Conservation (phyloP, 2,329 filamentous ascomycete genomes). For the Stachybotrys chartarum region DNA sequence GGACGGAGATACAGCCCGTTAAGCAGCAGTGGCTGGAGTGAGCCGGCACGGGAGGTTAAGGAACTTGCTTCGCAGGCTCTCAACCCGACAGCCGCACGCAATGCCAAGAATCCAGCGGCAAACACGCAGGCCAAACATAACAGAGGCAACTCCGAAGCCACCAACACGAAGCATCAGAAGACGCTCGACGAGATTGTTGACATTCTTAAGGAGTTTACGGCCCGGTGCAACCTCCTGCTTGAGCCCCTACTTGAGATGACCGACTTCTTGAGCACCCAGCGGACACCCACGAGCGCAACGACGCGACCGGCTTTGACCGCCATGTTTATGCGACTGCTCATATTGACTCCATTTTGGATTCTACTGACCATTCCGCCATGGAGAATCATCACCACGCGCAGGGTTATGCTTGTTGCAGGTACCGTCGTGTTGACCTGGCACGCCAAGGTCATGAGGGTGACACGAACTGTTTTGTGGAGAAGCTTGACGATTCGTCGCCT, state of each 20-base stretch:
- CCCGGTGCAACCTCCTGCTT: conserved; percentile 83
- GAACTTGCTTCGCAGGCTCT: conserved; percentile 13
- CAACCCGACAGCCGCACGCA: conserved; percentile 10
- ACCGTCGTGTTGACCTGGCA: conserved; percentile 90
- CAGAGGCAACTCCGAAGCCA: conserved; percentile 47
- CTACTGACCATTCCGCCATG: conserved; percentile 74
- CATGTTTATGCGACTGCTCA: conserved; percentile 80
- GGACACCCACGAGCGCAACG: conserved; percentile 83
- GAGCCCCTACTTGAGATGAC: conserved; percentile 85
- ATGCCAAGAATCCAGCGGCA: conserved; percentile 13
- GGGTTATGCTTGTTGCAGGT: conserved; percentile 77
- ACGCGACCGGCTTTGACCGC: conserved; percentile 84
- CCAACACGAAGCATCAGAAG: conserved; percentile 75
- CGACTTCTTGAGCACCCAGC: conserved; percentile 87
- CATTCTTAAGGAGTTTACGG: conserved; percentile 82
- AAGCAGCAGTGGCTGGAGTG: conserved; percentile 71
- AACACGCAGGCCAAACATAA: conserved; percentile 30
- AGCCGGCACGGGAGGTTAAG: conserved; percentile 32
- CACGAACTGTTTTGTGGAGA: conserved; percentile 83
- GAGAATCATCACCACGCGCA: conserved; percentile 76
- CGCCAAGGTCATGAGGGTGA: conserved; percentile 76
- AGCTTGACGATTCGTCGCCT: conserved; percentile 66
- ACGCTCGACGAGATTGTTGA: conserved; percentile 97
- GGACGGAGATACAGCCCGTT: conserved; percentile 81
- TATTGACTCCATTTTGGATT: conserved; percentile 86